phyloP scores from a whole-genome alignment of 2,329 filamentous ascomycete species.

The Arthrinium puccinioides region DNA sequence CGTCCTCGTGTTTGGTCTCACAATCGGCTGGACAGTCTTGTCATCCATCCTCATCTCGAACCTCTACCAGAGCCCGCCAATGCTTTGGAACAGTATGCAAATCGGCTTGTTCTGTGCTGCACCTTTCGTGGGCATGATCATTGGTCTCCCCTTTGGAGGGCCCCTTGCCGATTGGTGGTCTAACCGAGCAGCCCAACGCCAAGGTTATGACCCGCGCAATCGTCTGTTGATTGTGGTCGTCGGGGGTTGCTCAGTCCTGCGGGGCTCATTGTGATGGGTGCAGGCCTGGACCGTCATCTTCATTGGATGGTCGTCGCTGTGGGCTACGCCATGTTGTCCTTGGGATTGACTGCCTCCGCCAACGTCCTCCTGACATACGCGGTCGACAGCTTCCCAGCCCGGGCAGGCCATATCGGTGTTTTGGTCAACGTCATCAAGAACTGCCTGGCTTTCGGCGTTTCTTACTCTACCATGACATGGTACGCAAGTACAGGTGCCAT shows the following conservation, averaged over 20 bases:
- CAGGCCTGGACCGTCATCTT: not conserved
- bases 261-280: not conserved
- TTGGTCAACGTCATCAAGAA: not conserved
- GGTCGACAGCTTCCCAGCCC: not conserved
- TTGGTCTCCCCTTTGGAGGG: not conserved
- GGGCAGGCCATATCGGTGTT: not conserved
- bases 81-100: not conserved
- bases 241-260: not conserved
- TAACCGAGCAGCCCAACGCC: not conserved
- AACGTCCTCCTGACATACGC: not conserved
- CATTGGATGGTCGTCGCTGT: not conserved
- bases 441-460: not conserved
- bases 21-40: not conserved
- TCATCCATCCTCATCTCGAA: not conserved
- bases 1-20: not conserved
- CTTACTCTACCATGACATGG: not conserved
- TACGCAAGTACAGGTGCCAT: not conserved
- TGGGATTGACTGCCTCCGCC: not conserved
- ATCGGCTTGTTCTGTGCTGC: not conserved
- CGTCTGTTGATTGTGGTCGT: not conserved
- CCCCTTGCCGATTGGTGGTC: not conserved
- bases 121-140: not conserved
- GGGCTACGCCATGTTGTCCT: not conserved
- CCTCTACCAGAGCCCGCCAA: not conserved
- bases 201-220: not conserved